Base-by-base conservation (phyloP, 768 basidiomycete genomes). In the Tubosaeta brunneosetosa region DNA sequence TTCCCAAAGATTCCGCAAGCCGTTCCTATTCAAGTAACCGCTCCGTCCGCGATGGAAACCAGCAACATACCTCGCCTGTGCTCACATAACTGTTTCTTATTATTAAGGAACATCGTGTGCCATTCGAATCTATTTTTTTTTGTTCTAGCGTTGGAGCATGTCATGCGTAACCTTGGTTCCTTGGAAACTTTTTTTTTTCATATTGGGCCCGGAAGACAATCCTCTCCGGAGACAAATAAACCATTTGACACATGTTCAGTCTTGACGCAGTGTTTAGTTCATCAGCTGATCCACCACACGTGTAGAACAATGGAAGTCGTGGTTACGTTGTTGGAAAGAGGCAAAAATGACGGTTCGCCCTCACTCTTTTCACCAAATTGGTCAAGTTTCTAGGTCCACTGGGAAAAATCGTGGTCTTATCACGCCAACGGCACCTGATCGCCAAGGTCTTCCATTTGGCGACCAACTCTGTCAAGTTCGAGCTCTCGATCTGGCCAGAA, bases 261-360 rank as follows among this genome's bases (percentile, higher is more conserved):
- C 63, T 55, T 58, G 45, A 58, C 49, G 44, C 56, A 61, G 51
- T 49, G n/a, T 59, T 60, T 55, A 22, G 52, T 44, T 40, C 44
- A 41, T 66, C 62, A 55, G 49, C 54, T 65, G 68, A 61, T 61
- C 59, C 57, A 57, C 53, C 26, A 16, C 59, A 67, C 61, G 65
- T 70, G 69, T 52, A 46, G 56, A 55, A 59, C 59, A 68, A 68
- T 68, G 67, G 67, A 68, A 68, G 67, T 32, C 1, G 44, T 55
- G 44, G 53, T 58, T 63, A 52, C 61, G 63, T 42, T 55, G 50
- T 53, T 55, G 42, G 32, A 68, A 64, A 67, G 60, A 36, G 55
- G 57, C 22, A 52, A 64, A 59, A 58, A 55, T 59, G 55, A 46
- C 53, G 47, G 40, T 26, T 44, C n/a, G 27, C 49, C 53, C 49